These are phyloP conservation scores for Phytophthora pini DNA, from an alignment of 352 stramenopile genomes.

Conservation along the genomic window DNA sequence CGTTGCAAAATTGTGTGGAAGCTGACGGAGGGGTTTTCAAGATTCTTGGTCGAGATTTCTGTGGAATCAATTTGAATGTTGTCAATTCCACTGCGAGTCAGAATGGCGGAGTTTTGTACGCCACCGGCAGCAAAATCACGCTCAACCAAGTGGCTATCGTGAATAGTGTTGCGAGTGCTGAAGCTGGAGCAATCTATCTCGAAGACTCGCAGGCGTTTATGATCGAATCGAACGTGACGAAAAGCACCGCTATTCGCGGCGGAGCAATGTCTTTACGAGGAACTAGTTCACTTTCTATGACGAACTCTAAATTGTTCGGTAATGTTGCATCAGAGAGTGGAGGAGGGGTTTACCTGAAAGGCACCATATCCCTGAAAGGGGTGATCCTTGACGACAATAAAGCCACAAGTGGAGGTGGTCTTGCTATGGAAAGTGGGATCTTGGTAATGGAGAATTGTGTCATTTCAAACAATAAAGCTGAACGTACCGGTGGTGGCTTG, in stretches of 20 bases:
- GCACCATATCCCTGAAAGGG: constrained; percentile 16
- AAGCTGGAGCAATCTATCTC: constrained; percentile 44
- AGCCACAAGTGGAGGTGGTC: constrained; percentile 25
- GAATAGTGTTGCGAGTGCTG: constrained; percentile 16
- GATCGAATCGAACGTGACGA: constrained; percentile 30
- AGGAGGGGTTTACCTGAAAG: constrained; percentile 23
- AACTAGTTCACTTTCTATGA: constrained; percentile 16
- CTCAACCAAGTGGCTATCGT: constrained; percentile 23
- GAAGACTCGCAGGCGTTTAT: constrained; percentile 25
- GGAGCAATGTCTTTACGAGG: constrained; percentile 33
- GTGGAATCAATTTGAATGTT: constrained; percentile 23
- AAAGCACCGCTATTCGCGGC: constrained; percentile 29
- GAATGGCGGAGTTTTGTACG: constrained; percentile 40
- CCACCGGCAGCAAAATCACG: constrained; percentile 14
- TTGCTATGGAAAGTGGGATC: constrained; percentile 26
- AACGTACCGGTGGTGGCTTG: constrained; percentile 22
- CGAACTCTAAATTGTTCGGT: constrained; percentile 1
- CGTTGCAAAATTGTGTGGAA: constrained; percentile 43
- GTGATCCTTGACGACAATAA: constrained; percentile 13
- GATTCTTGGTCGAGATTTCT: constrained; percentile 22
- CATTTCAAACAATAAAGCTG: constrained; percentile 21
- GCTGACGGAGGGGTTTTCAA: constrained; percentile 34
- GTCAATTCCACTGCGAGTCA: constrained; percentile 11
- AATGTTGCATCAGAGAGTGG: constrained; percentile 35
- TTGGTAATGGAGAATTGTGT: constrained; percentile 20